Percentiles rank a stretch among this genome's conserved stretches.
Conservation (phyloP, 805 yeast species). For the Myxozyma sirexii region DNA sequence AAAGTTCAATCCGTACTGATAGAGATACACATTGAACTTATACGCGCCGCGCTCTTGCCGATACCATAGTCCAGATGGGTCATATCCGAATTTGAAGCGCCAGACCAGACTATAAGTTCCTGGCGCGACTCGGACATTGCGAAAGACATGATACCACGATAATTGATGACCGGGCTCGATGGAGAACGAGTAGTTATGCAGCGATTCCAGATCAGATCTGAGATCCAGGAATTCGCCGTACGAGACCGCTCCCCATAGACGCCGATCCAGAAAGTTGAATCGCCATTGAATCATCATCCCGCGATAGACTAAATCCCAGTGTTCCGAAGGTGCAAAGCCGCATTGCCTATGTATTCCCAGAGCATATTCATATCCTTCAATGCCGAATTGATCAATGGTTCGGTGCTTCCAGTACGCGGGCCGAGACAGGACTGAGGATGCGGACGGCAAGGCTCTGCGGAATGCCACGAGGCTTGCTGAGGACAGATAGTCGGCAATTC, state of each 20-base stretch:
- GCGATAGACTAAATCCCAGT: not conserved
- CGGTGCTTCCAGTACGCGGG: not conserved
- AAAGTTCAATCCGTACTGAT: not conserved
- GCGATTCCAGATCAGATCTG: not conserved
- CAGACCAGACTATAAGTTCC: not conserved
- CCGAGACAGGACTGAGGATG: not conserved
- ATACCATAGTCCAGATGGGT: not conserved
- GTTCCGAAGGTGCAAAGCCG: not conserved
- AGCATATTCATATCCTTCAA: not conserved
- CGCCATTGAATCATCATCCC: not conserved
- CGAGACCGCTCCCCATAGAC: not conserved
- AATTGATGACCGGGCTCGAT: not conserved
- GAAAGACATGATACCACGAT: not conserved
- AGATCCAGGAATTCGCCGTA: not conserved
- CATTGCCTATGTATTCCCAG: not conserved
- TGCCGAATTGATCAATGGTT: not conserved
- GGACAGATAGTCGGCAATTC: not conserved
- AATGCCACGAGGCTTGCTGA: not conserved
- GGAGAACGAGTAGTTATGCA: not conserved
- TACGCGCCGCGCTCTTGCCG: not conserved
- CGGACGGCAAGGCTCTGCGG: not conserved
- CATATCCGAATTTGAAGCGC: not conserved
- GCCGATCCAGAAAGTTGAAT: not conserved
- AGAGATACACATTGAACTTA: not conserved
- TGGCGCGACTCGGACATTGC: not conserved